Evolutionary conservation across 1,284 basidiomycete genomes (phyloP), one percentile per base, ranked within the genome.

Genomic region (Porodaedalea pini): DNA sequence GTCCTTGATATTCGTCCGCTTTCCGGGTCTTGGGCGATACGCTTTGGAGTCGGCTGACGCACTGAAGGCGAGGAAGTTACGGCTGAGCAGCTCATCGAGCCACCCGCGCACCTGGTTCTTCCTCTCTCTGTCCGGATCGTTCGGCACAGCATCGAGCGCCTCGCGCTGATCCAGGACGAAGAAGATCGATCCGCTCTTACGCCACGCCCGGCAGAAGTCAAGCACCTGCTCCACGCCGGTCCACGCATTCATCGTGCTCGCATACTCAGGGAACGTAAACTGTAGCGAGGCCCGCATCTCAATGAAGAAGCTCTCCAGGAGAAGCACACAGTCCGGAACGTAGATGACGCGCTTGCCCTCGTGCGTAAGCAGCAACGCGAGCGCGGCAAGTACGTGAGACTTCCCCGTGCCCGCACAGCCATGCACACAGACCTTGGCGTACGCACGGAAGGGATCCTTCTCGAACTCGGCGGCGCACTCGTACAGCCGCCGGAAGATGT

Each of bases 381-480:
- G 47, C 17, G 57, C 57, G 19, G 57, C 57, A 6, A 59, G 52
- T 17, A 59, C 40, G 39, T 59, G 57, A 11, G 57, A 59, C 41
- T 59, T 59, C 11, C 57, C 57, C 4, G 53, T 55, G 23, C 57
- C 57, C 5, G 47, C 45, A 51, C 39, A 51, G 2, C 57, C 57
- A 17, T 59, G 32, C 21, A 59, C 37, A 37, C 51, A 41, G 2
- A 49, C 48, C 29, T 49, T 55, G 13, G 52, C 19, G 29, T 59
- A 54, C 13, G 53, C 27, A 5, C 52, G 53, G 17, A 51, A 51
- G 10, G 52, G 57, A 29, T 59, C 52, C 8, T 43, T 49, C 34
- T 51, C 44, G 32, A 51, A 59, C 13, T 59, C 45, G 2, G 44
- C 52, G n/a, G 48, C 53, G 39, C 37, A 49, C 15, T 54, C 44